Percentiles rank a stretch among this genome's conserved stretches.
Evolutionary conservation across 495 filamentous ascomycete genomes (phyloP).

Genomic region (Corynascus novoguineensis): DNA sequence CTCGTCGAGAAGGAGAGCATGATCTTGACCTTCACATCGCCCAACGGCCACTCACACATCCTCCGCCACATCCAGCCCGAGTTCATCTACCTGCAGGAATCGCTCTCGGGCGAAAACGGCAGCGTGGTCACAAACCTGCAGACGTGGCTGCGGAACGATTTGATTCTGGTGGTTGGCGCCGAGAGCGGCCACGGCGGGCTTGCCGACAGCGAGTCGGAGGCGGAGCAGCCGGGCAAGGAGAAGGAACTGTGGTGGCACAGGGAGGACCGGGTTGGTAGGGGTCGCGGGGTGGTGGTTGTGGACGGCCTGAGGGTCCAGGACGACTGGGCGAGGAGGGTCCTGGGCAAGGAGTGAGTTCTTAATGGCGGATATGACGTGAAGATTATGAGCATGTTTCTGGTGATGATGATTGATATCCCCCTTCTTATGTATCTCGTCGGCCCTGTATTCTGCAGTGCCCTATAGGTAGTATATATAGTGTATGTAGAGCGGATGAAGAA

Average conservation of each 20-base stretch:
- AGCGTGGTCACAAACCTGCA: conserved; percentile 64
- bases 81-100: conserved; percentile 78
- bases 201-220: conserved; percentile 85
- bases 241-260: conserved; percentile 74
- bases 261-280: conserved; percentile 73
- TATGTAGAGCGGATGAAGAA: background rate
- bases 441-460: background rate
- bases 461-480: too few species aligned
- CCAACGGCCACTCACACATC: conserved; percentile 72
- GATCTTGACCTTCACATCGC: conserved; percentile 81
- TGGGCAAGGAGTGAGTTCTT: conserved; percentile 59
- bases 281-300: conserved; percentile 80
- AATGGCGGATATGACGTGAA: conserved; percentile 2
- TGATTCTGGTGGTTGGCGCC: conserved; percentile 75
- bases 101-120: conserved; percentile 65
- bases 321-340: conserved; percentile 74
- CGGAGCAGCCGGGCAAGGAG: conserved; percentile 48
- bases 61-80: conserved; percentile 77
- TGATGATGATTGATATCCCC: conserved; percentile 8
- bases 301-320: conserved; percentile 71
- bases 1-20: conserved; percentile 77
- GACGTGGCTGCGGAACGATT: conserved; percentile 76
- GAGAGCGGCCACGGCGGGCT: conserved; percentile 79
- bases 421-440: background rate
- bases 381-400: conserved; percentile 4